Conservation (phyloP, 2,329 filamentous ascomycete species). For the Pseudonectria foliicola region DNA sequence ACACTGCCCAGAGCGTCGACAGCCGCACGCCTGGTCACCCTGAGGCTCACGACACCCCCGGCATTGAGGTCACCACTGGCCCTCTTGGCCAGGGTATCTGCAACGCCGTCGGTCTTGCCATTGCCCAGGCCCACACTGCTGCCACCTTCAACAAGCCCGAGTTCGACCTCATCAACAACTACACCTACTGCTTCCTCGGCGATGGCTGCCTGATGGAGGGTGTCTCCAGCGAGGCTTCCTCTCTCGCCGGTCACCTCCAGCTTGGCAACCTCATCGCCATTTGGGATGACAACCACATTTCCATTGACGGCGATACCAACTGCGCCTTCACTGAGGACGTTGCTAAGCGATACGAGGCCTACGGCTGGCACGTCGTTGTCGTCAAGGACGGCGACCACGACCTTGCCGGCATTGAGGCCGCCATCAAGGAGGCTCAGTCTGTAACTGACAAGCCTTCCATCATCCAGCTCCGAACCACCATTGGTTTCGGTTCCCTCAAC, state of each 20-base stretch:
- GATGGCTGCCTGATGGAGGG: constrained; percentile 99
- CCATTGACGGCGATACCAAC: constrained; percentile 89
- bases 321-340: constrained; percentile 97
- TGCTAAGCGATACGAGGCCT: constrained; percentile 86
- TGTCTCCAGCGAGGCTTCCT: constrained; percentile 87
- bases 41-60: constrained; percentile 92
- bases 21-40: constrained; percentile 92
- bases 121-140: constrained; percentile 86
- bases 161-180: constrained; percentile 86
- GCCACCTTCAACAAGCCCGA: constrained; percentile 95
- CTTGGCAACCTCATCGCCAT: constrained; percentile 95
- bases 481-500: constrained; percentile 89
- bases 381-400: constrained; percentile 87
- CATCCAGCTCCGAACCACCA: constrained; percentile 95
- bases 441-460: constrained; percentile 95
- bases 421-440: constrained; percentile 75
- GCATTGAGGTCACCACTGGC: constrained; percentile 95
- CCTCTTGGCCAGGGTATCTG: constrained; percentile 95
- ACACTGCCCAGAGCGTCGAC: constrained; percentile 38
- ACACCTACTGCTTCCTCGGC: constrained; percentile 95
- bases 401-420: constrained; percentile 78
- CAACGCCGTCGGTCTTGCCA: constrained; percentile 96
- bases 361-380: constrained; percentile 86
- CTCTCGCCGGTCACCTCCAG: constrained; percentile 90
- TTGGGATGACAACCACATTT: constrained; percentile 99